phyloP scores from a whole-genome alignment of 73 alveolate species.

The Tetrahymena borealis region DNA sequence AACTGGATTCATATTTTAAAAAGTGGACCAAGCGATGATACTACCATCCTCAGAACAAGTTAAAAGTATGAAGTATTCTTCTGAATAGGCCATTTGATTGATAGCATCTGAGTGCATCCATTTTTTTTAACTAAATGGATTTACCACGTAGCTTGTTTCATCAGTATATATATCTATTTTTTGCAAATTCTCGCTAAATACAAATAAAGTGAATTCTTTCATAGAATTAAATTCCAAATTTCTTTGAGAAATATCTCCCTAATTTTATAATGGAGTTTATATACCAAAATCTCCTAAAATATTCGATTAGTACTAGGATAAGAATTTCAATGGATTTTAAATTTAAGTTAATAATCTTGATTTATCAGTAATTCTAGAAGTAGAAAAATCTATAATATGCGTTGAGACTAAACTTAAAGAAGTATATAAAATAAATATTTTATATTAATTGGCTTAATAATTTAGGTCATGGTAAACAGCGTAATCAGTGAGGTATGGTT shows the following conservation, averaged over 20 bases:
- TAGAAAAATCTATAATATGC: background rate
- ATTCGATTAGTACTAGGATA: background rate
- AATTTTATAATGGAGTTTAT: too few relatives aligned
- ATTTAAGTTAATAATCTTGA: background rate
- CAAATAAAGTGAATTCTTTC: background rate
- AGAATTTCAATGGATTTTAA: background rate
- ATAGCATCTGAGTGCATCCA: background rate
- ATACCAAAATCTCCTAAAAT: background rate
- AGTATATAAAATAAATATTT: background rate
- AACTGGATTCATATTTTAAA: background rate
- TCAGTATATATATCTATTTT: background rate
- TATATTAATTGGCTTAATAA: background rate
- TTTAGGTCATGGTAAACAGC: background rate
- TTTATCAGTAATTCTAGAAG: background rate
- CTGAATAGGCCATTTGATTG: background rate
- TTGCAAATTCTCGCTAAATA: background rate
- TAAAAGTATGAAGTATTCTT: background rate
- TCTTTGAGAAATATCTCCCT: too few relatives aligned
- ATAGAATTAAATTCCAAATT: background rate
- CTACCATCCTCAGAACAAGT: background rate
- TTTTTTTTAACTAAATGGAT: background rate
- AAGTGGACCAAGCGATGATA: background rate
- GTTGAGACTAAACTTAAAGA: background rate
- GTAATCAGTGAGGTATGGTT: background rate
- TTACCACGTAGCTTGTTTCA: background rate